These are phyloP conservation scores for Aspergillus mulundensis DNA, from an alignment of 495 filamentous ascomycete genomes.

Conservation along the genomic window DNA sequence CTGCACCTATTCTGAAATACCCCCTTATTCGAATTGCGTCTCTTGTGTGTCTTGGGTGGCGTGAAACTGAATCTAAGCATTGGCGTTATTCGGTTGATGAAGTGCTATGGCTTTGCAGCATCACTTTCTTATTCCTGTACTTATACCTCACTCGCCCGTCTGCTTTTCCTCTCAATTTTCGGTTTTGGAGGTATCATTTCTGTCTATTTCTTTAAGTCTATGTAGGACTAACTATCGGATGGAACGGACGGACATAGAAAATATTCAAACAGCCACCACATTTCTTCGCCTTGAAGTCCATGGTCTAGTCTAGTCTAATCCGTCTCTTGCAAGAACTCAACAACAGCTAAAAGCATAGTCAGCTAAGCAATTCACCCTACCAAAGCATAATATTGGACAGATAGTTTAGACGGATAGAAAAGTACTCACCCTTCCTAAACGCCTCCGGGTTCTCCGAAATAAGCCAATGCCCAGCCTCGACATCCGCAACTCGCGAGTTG, in stretches of 20 bases:
- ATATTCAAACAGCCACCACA: background rate
- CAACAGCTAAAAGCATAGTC: conserved; percentile 27
- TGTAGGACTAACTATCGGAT: background rate
- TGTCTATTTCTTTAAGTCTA: background rate
- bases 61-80: background rate
- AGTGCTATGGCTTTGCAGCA: conserved; percentile 1
- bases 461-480: conserved; percentile 91
- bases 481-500: conserved; percentile 69
- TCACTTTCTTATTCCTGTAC: background rate
- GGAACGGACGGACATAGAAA: background rate
- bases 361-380: background rate
- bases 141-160: background rate
- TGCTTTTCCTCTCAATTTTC: background rate
- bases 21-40: background rate
- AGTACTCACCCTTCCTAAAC: conserved; percentile 71
- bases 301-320: conserved; percentile 15
- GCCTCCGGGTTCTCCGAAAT: conserved; percentile 88
- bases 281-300: background rate
- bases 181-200: background rate
- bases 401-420: too few relatives aligned
- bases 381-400: background rate
- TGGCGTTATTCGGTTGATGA: conserved; percentile 6
- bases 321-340: conserved; percentile 35
- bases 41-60: background rate
- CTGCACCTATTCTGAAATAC: background rate